Evolutionary conservation across 164 flowering plant genomes (phyloP), one percentile per base, ranked within the genome.

Genomic region (Malania oleifera): DNA sequence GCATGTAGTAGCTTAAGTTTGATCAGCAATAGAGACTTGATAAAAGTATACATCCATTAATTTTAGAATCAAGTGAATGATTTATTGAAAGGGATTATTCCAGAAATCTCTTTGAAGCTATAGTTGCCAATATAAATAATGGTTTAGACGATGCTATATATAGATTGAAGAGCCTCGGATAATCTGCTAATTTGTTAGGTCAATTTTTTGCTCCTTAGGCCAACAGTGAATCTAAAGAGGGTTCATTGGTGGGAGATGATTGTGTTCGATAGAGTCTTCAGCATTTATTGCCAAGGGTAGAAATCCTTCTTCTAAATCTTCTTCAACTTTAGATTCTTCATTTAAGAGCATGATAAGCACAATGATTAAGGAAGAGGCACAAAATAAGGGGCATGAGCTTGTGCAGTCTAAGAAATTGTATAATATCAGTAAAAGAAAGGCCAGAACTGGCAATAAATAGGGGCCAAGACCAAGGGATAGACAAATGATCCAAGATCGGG

Each of bases 401-500:
- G 3, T 31, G 57, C 73, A 67, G 43, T 45, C 72, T 14, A 65
- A 54, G 50, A 83, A 75, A 60, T 15, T 28, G n/a, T 60, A 78
- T 5, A 66, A 52, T 54, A 47, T 49, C 13, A 69, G 57, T 62
- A 80, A 70, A 65, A 81, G 65, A 61, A 85, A 69, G 70, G 67
- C 69, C 26, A 70, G 55, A 51, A 31, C 69, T 31, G 70, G 72
- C 47, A 77, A 76, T 49, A 75, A 57, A 64, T 75, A 62, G 54
- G 84, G 57, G 74, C 79, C 77, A 40, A 80, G 96, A 59, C 98
- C 98, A 24, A 78, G 93, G 67, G 98, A 92, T 52, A 81, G 98
- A 67, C 98, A 92, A 74, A 56, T 87, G 79, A 89, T 92, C 61
- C 96, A 89, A 68, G 98, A 92, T 49, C 74, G 96, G 19, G n/a